Conservation (phyloP, 2,329 filamentous ascomycete genomes). For the Scedosporium aurantiacum region DNA sequence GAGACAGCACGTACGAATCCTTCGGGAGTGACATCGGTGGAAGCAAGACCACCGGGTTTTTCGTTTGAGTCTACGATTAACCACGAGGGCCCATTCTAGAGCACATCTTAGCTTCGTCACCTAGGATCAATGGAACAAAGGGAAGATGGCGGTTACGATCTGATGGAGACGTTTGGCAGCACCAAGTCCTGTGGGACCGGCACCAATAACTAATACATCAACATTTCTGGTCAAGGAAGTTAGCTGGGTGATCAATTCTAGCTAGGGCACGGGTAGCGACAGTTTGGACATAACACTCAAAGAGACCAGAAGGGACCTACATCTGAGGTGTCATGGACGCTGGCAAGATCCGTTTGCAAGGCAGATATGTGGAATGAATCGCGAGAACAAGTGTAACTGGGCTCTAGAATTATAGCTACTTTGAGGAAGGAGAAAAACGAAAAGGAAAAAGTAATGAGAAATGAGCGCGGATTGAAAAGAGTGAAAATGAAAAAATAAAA, state of each 20-base stretch:
- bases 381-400: no score
- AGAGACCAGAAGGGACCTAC: no score
- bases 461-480: no score
- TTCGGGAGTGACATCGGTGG: constrained; percentile 88
- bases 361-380: no score
- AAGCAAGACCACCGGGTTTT: constrained; percentile 88
- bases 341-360: no score
- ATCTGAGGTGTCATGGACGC: no score
- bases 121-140: background rate
- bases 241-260: background rate
- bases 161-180: constrained; percentile 97
- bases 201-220: constrained; percentile 95
- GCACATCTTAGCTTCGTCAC: background rate
- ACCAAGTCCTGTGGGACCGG: constrained; percentile 92
- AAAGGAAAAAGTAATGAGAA: no score
- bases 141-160: constrained; percentile 51
- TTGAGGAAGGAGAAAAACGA: no score
- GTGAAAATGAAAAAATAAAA: no score
- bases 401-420: no score
- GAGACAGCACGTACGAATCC: constrained; percentile 68
- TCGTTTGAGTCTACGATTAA: constrained; percentile 88
- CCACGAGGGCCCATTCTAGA: constrained; percentile 84
- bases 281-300: no score
- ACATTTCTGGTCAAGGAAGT: constrained; percentile 52
- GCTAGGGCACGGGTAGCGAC: no score